Evolutionary conservation across 352 stramenopile genomes (phyloP).

Genomic region (Plasmopara halstedii): DNA sequence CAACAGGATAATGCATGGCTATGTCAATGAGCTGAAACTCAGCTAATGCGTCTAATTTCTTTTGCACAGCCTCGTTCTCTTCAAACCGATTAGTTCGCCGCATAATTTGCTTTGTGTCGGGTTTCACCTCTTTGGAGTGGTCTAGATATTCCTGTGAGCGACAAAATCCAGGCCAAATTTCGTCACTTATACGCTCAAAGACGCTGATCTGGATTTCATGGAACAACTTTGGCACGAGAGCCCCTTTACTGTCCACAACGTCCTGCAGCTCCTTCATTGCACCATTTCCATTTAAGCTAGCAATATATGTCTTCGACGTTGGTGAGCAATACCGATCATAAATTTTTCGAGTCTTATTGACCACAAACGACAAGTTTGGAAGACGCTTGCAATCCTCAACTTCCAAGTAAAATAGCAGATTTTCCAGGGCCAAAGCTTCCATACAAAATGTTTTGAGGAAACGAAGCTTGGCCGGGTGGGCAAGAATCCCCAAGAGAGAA

Average conservation of each 20-base stretch:
- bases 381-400: conserved; percentile 81
- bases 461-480: conserved; percentile 62
- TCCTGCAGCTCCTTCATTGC: conserved; percentile 41
- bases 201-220: conserved; percentile 54
- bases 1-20: conserved; percentile 65
- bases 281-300: conserved; percentile 20
- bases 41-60: conserved; percentile 49
- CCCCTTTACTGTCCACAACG: conserved; percentile 32
- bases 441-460: conserved; percentile 86
- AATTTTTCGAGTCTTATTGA: conserved; percentile 67
- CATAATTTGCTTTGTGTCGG: conserved; percentile 12
- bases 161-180: conserved; percentile 61
- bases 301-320: conserved; percentile 41
- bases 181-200: conserved; percentile 57
- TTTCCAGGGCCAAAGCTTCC: conserved; percentile 71
- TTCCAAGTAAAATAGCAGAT: conserved; percentile 79
- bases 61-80: conserved; percentile 35
- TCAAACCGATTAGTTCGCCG: conserved; percentile 20
- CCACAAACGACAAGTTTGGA: conserved; percentile 74
- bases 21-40: conserved; percentile 70
- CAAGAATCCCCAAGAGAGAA: conserved; percentile 51
- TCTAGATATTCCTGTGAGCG: conserved; percentile 66
- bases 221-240: conserved; percentile 57
- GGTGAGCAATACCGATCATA: conserved; percentile 69
- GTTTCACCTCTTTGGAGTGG: conserved; percentile 38